Evolutionary conservation across 2,329 filamentous ascomycete species (phyloP), one percentile per base, ranked within the genome.

Genomic region (Cladosporium cucumerinum): DNA sequence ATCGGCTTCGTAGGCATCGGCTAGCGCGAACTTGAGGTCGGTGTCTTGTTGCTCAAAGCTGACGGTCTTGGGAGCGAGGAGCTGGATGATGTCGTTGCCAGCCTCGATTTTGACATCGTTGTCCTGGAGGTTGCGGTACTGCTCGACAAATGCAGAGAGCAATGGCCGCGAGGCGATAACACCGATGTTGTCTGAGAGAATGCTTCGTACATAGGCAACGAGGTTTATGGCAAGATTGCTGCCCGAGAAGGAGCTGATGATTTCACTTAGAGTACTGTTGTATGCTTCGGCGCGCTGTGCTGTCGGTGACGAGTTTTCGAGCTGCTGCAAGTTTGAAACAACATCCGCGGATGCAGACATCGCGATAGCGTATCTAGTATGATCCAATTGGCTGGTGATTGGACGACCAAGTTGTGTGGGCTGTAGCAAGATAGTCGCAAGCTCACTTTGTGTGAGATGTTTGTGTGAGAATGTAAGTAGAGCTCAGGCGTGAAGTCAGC

Each of bases 1-100:
- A 69, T 91, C 87, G 64, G 81, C 80, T 78, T 98, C 93, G 80
- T 95, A 89, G 14, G 92, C 92, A 66, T 90, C 87, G 23, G 94
- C 93, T 21, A 97, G 84, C 62, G 93, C 86, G 73, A 94, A 88
- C 69, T 93, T 90, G 62, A 97, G 83, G 52, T 86, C 82, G 6
- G 90, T 91, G 72, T 90, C 87, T 77, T 96, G 92, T 76, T 98
- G 93, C 78, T 95, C 88, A 73, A 92, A 95, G 1, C 89, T 90
- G 75, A 90, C 78, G 78, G 89, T 84, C 67, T 86, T 86, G 76
- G 89, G 78, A 75, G 84, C 76, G 60, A 97, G 84, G 51, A 87
- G 81, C 59, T 83, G 80, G 49, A 96, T 84, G n/a, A 91, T 85
- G 74, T 90, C 87, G 12, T 72, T 86, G 84, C 71, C 93, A 55